phyloP scores from a whole-genome alignment of 2,329 filamentous ascomycete species.

The Aspergillus fischeri region DNA sequence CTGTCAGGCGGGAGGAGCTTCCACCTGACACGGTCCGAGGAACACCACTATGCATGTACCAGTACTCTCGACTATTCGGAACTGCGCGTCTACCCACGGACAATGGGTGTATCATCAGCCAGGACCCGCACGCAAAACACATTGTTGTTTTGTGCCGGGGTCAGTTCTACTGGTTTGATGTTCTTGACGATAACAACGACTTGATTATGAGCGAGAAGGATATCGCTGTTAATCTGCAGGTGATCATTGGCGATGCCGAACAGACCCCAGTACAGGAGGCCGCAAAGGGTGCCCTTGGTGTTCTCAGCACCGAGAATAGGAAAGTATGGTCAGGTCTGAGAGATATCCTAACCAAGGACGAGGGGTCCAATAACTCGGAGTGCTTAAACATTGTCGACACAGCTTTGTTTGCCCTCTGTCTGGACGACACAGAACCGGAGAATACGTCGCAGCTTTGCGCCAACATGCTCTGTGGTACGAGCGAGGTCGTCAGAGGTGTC shows the following conservation, averaged over 20 bases:
- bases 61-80: slow-evolving; percentile 92
- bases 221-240: slow-evolving; percentile 83
- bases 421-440: slow-evolving; percentile 85
- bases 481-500: slow-evolving; percentile 83
- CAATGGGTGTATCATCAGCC: slow-evolving; percentile 90
- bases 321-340: slow-evolving; percentile 92
- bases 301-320: slow-evolving; percentile 92
- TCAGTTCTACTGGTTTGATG: slow-evolving; percentile 99
- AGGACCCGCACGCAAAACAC: slow-evolving; percentile 90
- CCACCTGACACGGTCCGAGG: slow-evolving; percentile 82
- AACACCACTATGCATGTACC: slow-evolving; percentile 92
- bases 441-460: slow-evolving; percentile 83
- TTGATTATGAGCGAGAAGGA: slow-evolving; percentile 97
- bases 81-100: slow-evolving; percentile 92
- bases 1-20: slow-evolving; percentile 87
- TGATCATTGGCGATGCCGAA: slow-evolving; percentile 84
- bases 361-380: slow-evolving; percentile 90
- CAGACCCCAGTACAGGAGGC: slow-evolving; percentile 89
- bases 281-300: slow-evolving; percentile 89
- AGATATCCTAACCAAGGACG: slow-evolving; percentile 80
- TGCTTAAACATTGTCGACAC: slow-evolving; percentile 94
- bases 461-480: slow-evolving; percentile 97
- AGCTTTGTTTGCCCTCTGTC: slow-evolving; percentile 83
- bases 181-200: slow-evolving; percentile 89
- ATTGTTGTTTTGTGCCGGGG: slow-evolving; percentile 89